A percentile compares a stretch with the other conserved stretches of the same genome.
These are phyloP conservation scores for Plantago lanceolata DNA, from an alignment of 305 asterid genomes.

Conservation along the genomic window DNA sequence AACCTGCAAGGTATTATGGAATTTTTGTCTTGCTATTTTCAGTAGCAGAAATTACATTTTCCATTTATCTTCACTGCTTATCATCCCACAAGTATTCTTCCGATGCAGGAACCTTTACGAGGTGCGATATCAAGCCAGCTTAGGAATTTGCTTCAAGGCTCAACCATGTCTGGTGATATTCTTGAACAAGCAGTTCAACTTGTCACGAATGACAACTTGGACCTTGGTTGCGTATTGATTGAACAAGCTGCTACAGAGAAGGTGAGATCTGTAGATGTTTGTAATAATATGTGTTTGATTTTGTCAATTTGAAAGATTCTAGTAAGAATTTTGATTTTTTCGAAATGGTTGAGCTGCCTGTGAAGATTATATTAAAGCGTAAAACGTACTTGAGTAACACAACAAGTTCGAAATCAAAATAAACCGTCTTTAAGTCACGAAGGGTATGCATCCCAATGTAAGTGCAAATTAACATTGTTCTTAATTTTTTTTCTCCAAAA, in stretches of 20 bases:
- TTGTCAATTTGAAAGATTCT: neutral
- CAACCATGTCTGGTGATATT: constrained; percentile 48
- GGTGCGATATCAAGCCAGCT: constrained; percentile 81
- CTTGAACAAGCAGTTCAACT: constrained; percentile 84
- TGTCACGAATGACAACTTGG: constrained; percentile 94
- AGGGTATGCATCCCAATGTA: too few relatives aligned
- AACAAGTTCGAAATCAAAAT: too few relatives aligned
- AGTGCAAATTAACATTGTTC: too few relatives aligned
- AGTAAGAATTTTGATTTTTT: neutral
- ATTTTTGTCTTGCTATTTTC: constrained; percentile 2
- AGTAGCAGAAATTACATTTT: constrained; percentile 9
- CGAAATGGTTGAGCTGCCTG: neutral
- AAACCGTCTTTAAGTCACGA: too few relatives aligned
- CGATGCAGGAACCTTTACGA: constrained; percentile 82
- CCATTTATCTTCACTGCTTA: constrained; percentile 9
- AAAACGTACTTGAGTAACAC: too few relatives aligned
- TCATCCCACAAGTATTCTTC: constrained; percentile 15
- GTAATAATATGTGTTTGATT: neutral
- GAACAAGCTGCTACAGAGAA: constrained; percentile 98
- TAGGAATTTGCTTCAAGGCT: constrained; percentile 69
- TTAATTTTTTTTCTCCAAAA: too few relatives aligned
- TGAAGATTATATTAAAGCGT: too few relatives aligned
- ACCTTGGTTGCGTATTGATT: constrained; percentile 95
- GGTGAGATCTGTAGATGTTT: constrained; percentile 37
- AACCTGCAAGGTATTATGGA: constrained; percentile 82